Conservation (phyloP, 148 eudicot species). For the Rhododendron ovatum region DNA sequence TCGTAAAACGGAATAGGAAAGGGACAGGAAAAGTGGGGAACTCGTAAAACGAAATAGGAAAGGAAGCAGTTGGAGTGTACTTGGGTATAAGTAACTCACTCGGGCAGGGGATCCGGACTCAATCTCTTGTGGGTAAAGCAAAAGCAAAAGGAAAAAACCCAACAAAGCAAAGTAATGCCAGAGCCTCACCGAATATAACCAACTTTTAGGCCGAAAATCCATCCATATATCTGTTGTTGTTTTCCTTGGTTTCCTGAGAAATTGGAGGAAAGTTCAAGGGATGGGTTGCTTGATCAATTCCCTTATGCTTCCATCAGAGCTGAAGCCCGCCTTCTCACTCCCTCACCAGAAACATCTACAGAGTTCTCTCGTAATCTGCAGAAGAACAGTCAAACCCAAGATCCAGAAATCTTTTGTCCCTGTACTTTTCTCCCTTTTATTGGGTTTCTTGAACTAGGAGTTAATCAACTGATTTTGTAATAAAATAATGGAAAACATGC, state of each 20-base stretch:
- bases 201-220: not conserved
- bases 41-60: too few relatives aligned
- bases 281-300: constrained; percentile 54
- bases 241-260: not conserved
- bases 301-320: constrained; percentile 48
- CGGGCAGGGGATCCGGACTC: too few relatives aligned
- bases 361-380: constrained; percentile 18
- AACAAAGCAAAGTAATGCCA: constrained; percentile 7
- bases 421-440: constrained; percentile 23
- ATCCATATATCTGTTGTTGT: not conserved
- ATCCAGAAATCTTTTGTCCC: constrained; percentile 39
- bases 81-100: too few relatives aligned
- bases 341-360: constrained; percentile 16
- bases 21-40: too few relatives aligned
- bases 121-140: not conserved
- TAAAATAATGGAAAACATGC: not conserved
- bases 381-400: constrained; percentile 31
- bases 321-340: constrained; percentile 27
- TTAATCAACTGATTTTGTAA: not conserved
- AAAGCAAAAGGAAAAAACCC: not conserved
- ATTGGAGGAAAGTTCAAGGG: constrained; percentile 1
- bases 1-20: too few relatives aligned
- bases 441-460: not conserved
- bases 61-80: too few relatives aligned
- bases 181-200: not conserved